These are phyloP conservation scores for Trapa incisa DNA, from an alignment of 345 rosid species.

Conservation along the genomic window DNA sequence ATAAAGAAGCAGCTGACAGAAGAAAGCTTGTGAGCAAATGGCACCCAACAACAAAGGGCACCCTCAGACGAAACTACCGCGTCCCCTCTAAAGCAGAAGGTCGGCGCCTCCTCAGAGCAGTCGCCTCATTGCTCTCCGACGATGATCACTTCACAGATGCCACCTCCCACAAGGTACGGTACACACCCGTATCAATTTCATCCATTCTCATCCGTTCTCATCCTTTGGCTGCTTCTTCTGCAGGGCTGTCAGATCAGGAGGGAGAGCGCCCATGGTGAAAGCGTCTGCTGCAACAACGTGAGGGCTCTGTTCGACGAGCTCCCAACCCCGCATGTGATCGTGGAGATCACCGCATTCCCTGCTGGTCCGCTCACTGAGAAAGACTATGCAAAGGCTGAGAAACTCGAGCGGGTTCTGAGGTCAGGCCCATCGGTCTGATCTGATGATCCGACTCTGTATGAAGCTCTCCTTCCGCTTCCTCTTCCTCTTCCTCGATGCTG, in stretches of 20 bases:
- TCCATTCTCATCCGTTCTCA: background rate
- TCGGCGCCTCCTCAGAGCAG: constrained; percentile 64
- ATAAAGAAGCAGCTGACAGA: constrained; percentile 57
- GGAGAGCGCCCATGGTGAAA: constrained; percentile 91
- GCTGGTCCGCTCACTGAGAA: constrained; percentile 66
- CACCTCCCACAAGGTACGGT: constrained; percentile 72
- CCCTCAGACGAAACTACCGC: constrained; percentile 76
- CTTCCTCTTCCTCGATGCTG: constrained; percentile 13
- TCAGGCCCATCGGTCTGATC: constrained; percentile 54
- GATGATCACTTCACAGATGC: constrained; percentile 86
- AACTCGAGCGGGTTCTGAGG: constrained; percentile 72
- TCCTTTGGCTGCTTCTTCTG: background rate
- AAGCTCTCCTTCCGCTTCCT: background rate
- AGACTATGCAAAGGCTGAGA: constrained; percentile 88
- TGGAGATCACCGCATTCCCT: constrained; percentile 83
- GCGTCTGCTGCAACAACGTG: constrained; percentile 94
- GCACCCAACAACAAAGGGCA: constrained; percentile 91
- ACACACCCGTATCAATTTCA: background rate
- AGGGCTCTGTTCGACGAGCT: constrained; percentile 93
- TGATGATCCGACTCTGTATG: background rate
- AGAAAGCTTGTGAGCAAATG: constrained; percentile 87
- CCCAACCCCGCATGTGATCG: constrained; percentile 73
- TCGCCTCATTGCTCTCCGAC: constrained; percentile 73
- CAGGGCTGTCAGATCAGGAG: constrained; percentile 95
- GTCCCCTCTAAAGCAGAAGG: constrained; percentile 83